Evolutionary conservation across 2,329 filamentous ascomycete species (phyloP).

Genomic region (Coniochaeta prunicola): DNA sequence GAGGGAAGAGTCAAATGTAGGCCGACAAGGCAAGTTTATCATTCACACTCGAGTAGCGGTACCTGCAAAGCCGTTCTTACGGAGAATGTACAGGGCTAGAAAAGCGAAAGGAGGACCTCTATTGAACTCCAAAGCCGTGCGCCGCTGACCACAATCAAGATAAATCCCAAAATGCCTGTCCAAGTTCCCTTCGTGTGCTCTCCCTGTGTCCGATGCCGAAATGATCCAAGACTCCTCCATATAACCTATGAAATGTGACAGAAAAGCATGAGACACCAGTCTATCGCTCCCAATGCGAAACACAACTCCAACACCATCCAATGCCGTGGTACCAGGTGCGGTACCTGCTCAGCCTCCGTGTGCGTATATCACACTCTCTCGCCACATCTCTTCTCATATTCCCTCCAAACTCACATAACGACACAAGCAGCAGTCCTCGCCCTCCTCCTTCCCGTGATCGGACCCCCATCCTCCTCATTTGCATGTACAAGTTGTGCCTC

Average conservation of each 20-base stretch:
- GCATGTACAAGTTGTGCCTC: constrained; percentile 76
- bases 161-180: no score
- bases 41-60: no score
- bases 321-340: not conserved
- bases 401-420: constrained; percentile 13
- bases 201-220: not conserved
- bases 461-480: constrained; percentile 68
- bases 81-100: no score
- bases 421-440: constrained; percentile 17
- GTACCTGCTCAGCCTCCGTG: not conserved
- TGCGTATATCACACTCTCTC: not conserved
- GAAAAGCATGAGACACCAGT: not conserved
- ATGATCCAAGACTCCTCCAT: not conserved
- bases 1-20: no score
- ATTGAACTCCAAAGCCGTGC: not conserved
- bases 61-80: no score
- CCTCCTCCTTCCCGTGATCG: constrained; percentile 39
- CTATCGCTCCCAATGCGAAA: constrained; percentile 9
- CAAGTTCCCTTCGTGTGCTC: not conserved
- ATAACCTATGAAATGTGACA: not conserved
- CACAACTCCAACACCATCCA: not conserved
- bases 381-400: not conserved
- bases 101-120: no score
- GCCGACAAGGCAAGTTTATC: no score
- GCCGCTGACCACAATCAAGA: not conserved